Percentiles rank a stretch among this genome's conserved stretches.
Evolutionary conservation across 78 protist genomes (phyloP).

Genomic region (Dictyostelium brefeldianum): DNA sequence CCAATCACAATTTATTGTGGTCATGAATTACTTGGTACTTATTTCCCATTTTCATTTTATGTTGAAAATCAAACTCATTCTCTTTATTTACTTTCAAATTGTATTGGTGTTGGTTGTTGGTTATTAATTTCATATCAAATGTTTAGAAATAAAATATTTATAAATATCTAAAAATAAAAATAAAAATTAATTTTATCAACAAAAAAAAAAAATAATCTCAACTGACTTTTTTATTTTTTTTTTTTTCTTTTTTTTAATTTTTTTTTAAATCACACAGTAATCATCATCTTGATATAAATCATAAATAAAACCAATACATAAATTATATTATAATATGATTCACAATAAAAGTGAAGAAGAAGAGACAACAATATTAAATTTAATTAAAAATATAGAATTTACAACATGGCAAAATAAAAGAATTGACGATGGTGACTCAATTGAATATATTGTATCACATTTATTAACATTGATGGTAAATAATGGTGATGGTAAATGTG

Average conservation of each 20-base stretch:
- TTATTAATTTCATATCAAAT: slow-evolving; percentile 66
- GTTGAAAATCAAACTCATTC: slow-evolving; percentile 41
- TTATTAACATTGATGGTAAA: neutral
- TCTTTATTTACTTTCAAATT: slow-evolving; percentile 36
- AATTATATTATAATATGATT: neutral
- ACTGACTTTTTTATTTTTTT: neutral
- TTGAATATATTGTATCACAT: slow-evolving; percentile 23
- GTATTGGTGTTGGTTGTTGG: slow-evolving; percentile 80
- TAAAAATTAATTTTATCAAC: neutral
- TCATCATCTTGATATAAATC: no score
- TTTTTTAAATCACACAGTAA: neutral
- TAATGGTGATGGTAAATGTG: neutral
- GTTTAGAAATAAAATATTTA: slow-evolving; percentile 70
- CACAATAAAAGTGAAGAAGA: neutral
- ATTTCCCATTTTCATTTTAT: slow-evolving; percentile 71
- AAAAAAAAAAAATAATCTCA: neutral
- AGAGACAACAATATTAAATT: neutral
- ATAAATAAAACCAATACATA: neutral
- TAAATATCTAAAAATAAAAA: slow-evolving; percentile 34
- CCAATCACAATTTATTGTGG: slow-evolving; percentile 83
- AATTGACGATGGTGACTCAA: neutral
- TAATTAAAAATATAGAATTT: neutral
- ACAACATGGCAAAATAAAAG: slow-evolving; percentile 5
- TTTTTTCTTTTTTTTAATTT: neutral
- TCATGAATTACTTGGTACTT: slow-evolving; percentile 57